Base-by-base conservation (phyloP, 1,139 yeast genomes). In the Chernovozyma aurita region DNA sequence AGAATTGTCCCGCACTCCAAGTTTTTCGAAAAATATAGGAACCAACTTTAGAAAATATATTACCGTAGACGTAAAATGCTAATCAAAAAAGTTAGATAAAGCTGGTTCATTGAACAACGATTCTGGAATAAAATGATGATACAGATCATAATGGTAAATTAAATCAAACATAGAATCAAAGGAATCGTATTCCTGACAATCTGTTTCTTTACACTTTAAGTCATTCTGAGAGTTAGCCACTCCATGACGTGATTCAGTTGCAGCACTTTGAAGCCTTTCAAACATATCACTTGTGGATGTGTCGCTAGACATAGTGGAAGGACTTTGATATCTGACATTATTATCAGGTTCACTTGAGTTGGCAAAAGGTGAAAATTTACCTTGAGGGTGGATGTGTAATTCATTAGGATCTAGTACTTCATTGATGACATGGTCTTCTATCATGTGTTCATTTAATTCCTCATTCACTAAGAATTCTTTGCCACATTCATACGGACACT, bases 101-200 rank as follows among this genome's bases (percentile, higher is more conserved):
- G n/a, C n/a, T n/a, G n/a, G n/a, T n/a, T n/a, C 28, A 26, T 26
- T 26, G 16, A 31, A 31, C n/a, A 31, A 22, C 5, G 26, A n/a
- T 21, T 31, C 30, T 13, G 40, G 40, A 16, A 37, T 27, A 28
- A 27, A 37, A 25, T 31, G 37, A 28, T 34, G 40, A 18, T 5
- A 34, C 16, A 16, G 20, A 24, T 37, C 40, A 24, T 37, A 37
- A 24, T 37, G 40, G 12, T 34, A 18, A 26, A 36, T 36, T 25
- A 37, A 25, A 15, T 37, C 35, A 15, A 31, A 24, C 11, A 24
- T 28, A 3, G 40, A 30, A 8, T 34, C 35, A 21, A 28, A 31
- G 18, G 30, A 28, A 4, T 21, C 35, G 13, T 2, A 25, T 2
- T 25, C 40, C 12, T 13, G 21, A 34, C 40, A 37, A 4, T 15